Evolutionary conservation across 306 rosid genomes (phyloP).

Genomic region (Lagenaria siceraria): DNA sequence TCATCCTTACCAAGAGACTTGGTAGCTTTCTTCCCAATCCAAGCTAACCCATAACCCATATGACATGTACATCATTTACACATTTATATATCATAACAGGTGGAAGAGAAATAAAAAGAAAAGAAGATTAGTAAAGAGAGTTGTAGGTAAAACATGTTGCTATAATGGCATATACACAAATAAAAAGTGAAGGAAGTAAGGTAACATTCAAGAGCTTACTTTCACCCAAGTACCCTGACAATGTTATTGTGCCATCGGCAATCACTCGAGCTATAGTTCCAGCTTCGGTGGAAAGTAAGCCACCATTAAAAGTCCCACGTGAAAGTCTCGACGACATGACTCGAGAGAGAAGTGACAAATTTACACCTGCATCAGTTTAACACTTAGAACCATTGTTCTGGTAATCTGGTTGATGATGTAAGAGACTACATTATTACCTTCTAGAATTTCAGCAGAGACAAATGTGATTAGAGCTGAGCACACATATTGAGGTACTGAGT

Average conservation of each 20-base stretch:
- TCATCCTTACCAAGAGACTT: neutral
- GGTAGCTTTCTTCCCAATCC: neutral
- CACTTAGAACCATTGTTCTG: neutral
- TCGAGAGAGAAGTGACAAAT: constrained; percentile 70
- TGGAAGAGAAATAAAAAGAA: neutral
- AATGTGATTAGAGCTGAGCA: constrained; percentile 78
- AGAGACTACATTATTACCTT: constrained; percentile 32
- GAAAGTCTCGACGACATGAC: constrained; percentile 83
- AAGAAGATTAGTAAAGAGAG: constrained; percentile 48
- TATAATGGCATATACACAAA: constrained; percentile 55
- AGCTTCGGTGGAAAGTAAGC: constrained; percentile 73
- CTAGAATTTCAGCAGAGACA: constrained; percentile 77
- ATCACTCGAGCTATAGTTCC: constrained; percentile 85
- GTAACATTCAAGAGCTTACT: constrained; percentile 57
- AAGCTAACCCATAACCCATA: neutral
- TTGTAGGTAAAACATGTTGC: constrained; percentile 72
- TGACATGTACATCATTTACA: neutral
- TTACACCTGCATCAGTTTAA: constrained; percentile 39
- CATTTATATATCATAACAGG: neutral
- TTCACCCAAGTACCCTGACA: constrained; percentile 49
- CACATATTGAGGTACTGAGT: constrained; percentile 59
- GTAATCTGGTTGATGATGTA: neutral
- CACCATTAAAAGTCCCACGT: constrained; percentile 71
- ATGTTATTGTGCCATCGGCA: constrained; percentile 77
- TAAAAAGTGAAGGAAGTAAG: constrained; percentile 47